These are phyloP conservation scores for Toxoplasma gondii DNA, from an alignment of 169 alveolate species.

Conservation along the genomic window DNA sequence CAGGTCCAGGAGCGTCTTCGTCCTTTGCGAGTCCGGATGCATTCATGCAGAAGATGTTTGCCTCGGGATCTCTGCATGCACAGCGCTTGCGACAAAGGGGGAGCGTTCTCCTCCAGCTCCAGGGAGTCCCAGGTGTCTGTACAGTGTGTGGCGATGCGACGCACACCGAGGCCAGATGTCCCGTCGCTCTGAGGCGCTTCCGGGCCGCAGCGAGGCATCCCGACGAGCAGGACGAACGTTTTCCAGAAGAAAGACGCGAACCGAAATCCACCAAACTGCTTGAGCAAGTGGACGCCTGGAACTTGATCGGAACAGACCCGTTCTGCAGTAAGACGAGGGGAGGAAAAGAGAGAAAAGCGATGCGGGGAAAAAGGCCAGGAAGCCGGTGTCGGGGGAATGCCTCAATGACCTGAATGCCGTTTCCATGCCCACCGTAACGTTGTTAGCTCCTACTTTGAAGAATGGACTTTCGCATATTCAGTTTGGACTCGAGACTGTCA, in stretches of 20 bases:
- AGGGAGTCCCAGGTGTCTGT: neutral
- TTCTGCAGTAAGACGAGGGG: neutral
- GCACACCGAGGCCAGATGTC: neutral
- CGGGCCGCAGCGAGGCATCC: neutral
- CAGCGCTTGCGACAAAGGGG: slow-evolving; percentile 13
- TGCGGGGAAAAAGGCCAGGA: no score
- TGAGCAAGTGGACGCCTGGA: slow-evolving; percentile 14
- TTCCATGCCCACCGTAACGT: no score
- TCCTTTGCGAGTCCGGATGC: neutral
- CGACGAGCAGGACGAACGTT: neutral
- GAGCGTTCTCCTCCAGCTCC: neutral
- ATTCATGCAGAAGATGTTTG: neutral
- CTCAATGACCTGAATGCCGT: no score
- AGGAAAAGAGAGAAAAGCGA: neutral
- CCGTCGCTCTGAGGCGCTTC: neutral
- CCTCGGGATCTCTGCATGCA: neutral
- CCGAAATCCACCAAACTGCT: neutral
- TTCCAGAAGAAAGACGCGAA: neutral
- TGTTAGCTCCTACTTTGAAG: no score
- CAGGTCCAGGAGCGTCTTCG: neutral
- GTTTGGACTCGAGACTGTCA: no score
- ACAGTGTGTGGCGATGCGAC: neutral
- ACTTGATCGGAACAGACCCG: neutral
- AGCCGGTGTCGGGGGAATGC: no score
- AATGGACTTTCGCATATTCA: no score